Percentiles rank a stretch among this genome's conserved stretches.
Evolutionary conservation across 73 alveolate genomes (phyloP).

Genomic region (Diophrys appendiculata): DNA sequence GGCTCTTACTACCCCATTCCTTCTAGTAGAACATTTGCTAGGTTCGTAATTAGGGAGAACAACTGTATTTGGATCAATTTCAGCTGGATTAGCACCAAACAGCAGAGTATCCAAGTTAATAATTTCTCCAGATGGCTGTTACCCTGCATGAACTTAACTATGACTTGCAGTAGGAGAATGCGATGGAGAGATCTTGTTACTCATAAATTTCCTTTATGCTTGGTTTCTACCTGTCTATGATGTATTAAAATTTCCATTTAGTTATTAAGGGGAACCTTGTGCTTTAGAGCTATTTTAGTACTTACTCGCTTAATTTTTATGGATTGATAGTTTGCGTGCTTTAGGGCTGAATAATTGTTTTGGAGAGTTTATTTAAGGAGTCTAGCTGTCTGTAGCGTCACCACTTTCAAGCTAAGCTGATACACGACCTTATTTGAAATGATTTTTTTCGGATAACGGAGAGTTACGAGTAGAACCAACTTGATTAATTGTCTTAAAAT

Average conservation of each 20-base stretch:
- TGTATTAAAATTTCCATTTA: too few species aligned
- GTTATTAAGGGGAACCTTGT: too few species aligned
- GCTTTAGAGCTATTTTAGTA: too few species aligned
- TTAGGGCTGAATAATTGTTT: background rate
- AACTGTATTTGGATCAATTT: conserved; percentile 51
- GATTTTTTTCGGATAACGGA: background rate
- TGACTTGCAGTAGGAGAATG: background rate
- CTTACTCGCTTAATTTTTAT: too few species aligned
- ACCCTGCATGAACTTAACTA: background rate
- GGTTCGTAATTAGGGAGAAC: conserved; percentile 56
- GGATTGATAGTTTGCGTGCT: background rate
- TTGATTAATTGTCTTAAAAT: background rate
- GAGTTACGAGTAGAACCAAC: background rate
- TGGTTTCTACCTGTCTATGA: background rate
- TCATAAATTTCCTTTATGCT: background rate
- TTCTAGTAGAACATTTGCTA: conserved; percentile 58
- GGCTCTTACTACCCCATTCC: conserved; percentile 64
- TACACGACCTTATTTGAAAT: background rate
- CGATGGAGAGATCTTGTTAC: background rate
- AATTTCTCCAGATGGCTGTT: conserved; percentile 1
- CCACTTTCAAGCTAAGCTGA: background rate
- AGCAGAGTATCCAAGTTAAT: conserved; percentile 33
- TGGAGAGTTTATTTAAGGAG: background rate
- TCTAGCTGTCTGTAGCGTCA: background rate
- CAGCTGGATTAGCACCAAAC: conserved; percentile 59